Conservation (phyloP, 768 basidiomycete genomes). For the Neoboletus subvelutipes region DNA sequence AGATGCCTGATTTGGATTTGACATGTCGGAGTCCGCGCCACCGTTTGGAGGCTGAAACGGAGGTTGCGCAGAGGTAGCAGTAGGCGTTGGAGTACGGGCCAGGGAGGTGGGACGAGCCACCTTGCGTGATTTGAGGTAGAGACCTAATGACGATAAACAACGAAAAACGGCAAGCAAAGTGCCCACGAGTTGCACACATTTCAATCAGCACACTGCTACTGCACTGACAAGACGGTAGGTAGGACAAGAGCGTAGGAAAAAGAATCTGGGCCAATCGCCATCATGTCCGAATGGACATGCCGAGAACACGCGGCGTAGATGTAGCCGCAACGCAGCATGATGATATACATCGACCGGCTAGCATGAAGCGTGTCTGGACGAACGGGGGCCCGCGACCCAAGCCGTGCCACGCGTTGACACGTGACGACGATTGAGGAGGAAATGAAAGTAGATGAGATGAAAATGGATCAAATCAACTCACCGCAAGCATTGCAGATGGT, state of each 20-base stretch:
- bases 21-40: conserved; percentile 34
- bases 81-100: conserved; percentile 39
- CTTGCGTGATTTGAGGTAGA: conserved; percentile 82
- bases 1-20: conserved; percentile 37
- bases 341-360: conserved; percentile 36
- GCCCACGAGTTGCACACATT: conserved; percentile 40
- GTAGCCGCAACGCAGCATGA: conserved; percentile 33
- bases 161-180: conserved; percentile 33
- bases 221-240: conserved; percentile 35
- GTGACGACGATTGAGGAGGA: conserved; percentile 37
- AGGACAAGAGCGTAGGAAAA: conserved; percentile 33
- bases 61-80: conserved; percentile 32
- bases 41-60: conserved; percentile 36
- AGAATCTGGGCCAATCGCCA: conserved; percentile 35
- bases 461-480: conserved; percentile 46
- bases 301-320: conserved; percentile 34
- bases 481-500: conserved; percentile 90
- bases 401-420: conserved; percentile 35
- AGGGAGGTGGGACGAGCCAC: conserved; percentile 70
- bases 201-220: conserved; percentile 40
- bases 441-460: conserved; percentile 36
- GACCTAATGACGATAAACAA: conserved; percentile 51
- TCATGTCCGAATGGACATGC: conserved; percentile 35
- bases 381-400: conserved; percentile 36
- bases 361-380: conserved; percentile 24